Conservation (phyloP, 805 yeast species). For the Brettanomyces sp. region DNA sequence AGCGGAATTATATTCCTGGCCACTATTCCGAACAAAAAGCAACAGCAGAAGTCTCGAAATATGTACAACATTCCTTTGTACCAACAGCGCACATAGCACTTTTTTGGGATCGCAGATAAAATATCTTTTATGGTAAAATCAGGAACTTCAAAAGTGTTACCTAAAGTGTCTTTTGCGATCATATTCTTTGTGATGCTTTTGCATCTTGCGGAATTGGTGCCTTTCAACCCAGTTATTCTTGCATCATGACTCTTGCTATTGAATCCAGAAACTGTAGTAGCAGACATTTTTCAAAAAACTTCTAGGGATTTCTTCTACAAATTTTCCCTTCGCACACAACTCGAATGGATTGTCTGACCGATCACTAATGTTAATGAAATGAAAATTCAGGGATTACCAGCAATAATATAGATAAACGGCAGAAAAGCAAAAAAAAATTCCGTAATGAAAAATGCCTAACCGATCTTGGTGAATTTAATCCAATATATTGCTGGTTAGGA, state of each 20-base stretch:
- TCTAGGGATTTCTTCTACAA: no score
- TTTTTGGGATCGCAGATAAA: conserved; percentile 59
- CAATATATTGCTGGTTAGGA: no score
- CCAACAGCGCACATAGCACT: conserved; percentile 61
- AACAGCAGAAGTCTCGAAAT: conserved; percentile 48
- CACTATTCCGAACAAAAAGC: conserved; percentile 40
- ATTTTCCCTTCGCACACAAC: no score
- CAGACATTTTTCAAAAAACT: conserved; percentile 18
- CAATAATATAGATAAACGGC: not conserved
- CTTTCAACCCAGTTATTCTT: no score
- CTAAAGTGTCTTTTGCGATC: conserved; percentile 49
- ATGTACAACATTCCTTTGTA: conserved; percentile 53
- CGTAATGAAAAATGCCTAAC: no score
- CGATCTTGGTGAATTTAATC: no score
- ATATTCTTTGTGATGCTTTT: no score
- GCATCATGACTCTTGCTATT: conserved; percentile 4
- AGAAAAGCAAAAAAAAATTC: no score
- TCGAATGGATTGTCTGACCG: no score
- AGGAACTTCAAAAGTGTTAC: conserved; percentile 64
- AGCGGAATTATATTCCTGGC: conserved; percentile 47
- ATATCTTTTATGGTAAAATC: conserved; percentile 71
- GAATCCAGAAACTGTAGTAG: conserved; percentile 25
- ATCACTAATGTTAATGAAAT: not conserved
- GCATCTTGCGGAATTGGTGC: no score
- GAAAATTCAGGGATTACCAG: not conserved